Percentiles rank a stretch among this genome's conserved stretches.
Evolutionary conservation across 2,329 filamentous ascomycete species (phyloP).

Genomic region (Ascochyta clinopodiicola): DNA sequence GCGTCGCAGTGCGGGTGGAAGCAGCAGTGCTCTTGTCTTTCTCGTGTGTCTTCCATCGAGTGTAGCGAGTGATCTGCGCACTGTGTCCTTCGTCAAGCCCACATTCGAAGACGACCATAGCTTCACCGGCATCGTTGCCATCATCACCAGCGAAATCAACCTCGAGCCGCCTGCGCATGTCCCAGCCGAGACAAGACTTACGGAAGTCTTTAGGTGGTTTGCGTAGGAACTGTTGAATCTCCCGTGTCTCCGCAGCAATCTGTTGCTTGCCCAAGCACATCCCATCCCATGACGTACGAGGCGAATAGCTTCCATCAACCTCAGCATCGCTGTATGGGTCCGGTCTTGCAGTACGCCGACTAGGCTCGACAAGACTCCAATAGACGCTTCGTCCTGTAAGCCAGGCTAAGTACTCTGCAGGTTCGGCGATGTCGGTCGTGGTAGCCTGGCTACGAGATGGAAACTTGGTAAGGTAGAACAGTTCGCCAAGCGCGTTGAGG

Average conservation of each 20-base stretch:
- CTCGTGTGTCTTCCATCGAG: slow-evolving; percentile 57
- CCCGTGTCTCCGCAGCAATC: slow-evolving; percentile 75
- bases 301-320: slow-evolving; percentile 75
- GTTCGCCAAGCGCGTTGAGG: slow-evolving; percentile 91
- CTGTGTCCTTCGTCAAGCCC: slow-evolving; percentile 67
- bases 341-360: slow-evolving; percentile 72
- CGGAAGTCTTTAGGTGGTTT: slow-evolving; percentile 80
- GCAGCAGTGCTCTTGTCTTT: slow-evolving; percentile 29
- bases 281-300: slow-evolving; percentile 75
- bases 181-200: slow-evolving; percentile 81
- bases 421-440: slow-evolving; percentile 58
- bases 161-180: slow-evolving; percentile 84
- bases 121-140: slow-evolving; percentile 76
- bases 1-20: slow-evolving; percentile 25
- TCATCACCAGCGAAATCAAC: slow-evolving; percentile 90
- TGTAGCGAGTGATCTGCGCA: slow-evolving; percentile 63
- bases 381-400: slow-evolving; percentile 76
- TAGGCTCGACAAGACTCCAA: slow-evolving; percentile 83
- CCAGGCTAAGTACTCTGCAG: slow-evolving; percentile 74
- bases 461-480: slow-evolving; percentile 81
- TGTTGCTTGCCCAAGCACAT: slow-evolving; percentile 76
- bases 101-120: slow-evolving; percentile 74
- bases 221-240: slow-evolving; percentile 78
- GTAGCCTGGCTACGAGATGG: slow-evolving; percentile 63
- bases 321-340: slow-evolving; percentile 75